Percentiles rank a stretch among this genome's conserved stretches.
phyloP scores from a whole-genome alignment of 1,284 basidiomycete species.

The Melampsora occidentalis region DNA sequence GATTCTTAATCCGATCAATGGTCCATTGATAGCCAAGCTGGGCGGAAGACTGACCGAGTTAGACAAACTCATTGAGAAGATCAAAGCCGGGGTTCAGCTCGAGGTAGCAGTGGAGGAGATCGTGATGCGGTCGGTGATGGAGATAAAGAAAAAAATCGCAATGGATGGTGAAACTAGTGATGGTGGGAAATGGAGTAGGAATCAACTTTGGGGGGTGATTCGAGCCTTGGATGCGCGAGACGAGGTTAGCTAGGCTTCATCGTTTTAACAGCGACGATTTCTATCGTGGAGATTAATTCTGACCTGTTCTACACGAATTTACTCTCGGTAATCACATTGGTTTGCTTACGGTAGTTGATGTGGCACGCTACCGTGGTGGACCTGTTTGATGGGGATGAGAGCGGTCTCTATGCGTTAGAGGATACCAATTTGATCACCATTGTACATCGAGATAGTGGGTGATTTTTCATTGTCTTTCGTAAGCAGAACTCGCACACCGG shows the following conservation, averaged over 20 bases:
- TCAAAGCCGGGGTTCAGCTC: slow-evolving; percentile 16
- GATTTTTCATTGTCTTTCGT: not conserved
- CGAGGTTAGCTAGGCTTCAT: slow-evolving; percentile 60
- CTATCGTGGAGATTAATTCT: too few species aligned
- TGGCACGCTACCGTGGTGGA: slow-evolving; percentile 19
- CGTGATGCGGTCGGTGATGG: slow-evolving; percentile 71
- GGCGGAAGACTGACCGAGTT: slow-evolving; percentile 51
- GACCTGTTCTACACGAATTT: too few species aligned
- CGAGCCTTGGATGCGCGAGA: slow-evolving; percentile 67
- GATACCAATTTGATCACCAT: slow-evolving; percentile 31
- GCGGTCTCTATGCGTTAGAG: slow-evolving; percentile 26
- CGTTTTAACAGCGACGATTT: too few species aligned
- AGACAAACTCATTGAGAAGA: slow-evolving; percentile 45
- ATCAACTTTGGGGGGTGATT: slow-evolving; percentile 84
- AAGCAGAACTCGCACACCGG: not conserved
- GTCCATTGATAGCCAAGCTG: slow-evolving; percentile 50
- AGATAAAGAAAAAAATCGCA: slow-evolving; percentile 85
- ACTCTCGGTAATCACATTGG: not conserved
- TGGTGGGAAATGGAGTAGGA: slow-evolving; percentile 74
- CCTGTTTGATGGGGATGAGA: slow-evolving; percentile 22
- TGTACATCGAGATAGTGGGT: slow-evolving; percentile 15
- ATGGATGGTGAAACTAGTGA: slow-evolving; percentile 86
- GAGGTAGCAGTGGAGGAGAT: slow-evolving; percentile 45
- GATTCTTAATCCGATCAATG: slow-evolving; percentile 47
- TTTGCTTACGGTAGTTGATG: slow-evolving; percentile 6